Base-by-base conservation (phyloP, 495 filamentous ascomycete species). In the Trichoderma erinaceum region DNA sequence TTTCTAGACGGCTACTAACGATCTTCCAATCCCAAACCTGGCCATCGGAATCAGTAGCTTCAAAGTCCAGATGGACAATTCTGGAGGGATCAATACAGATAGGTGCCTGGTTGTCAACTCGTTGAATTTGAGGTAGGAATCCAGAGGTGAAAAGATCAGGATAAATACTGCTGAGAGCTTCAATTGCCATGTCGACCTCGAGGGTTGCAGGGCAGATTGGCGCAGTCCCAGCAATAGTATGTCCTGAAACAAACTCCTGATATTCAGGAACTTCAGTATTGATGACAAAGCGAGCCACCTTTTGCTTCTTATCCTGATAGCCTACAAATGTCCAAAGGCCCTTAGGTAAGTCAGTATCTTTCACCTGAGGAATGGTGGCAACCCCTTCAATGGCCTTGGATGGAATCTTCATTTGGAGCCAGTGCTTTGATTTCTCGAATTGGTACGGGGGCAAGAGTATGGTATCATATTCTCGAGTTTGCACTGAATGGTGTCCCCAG, bases 171-270 rank as follows among this genome's bases (percentile, higher is more conserved):
- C 8, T 10, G n/a, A 65, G 27, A 38, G 63, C 63, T 41, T 65
- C 23, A 38, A 41, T 38, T 0, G 75, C 78, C 35, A 82, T 78
- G 38, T 81, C 79, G 0, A 83, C 67, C 66, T 80, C 67, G 0
- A 84, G 21, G 0, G 80, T 83, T 1, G 77, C 78, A 0, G 83
- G 84, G 23, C 80, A 83, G 8, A 84, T 78, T 1, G 80, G 80
- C 32, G 25, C 25, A 12, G 21, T 35, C 2, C 35, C 63, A 4
- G 29, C 29, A 35, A 41, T 41, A 15, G 32, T 38, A 41, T 65
- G 63, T 12, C 29, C 23, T 5, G 63, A 32, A 8, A 65, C n/a
- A 15, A 38, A 8, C 2, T 65, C 63, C 4, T 10, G 7, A 38
- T 12, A 65, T n/a, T 35, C 8, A 6, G 7, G 7, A 2, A 15